These are phyloP conservation scores for Nannochloris sp. DNA, from an alignment of 139 green algal species.

Conservation along the genomic window DNA sequence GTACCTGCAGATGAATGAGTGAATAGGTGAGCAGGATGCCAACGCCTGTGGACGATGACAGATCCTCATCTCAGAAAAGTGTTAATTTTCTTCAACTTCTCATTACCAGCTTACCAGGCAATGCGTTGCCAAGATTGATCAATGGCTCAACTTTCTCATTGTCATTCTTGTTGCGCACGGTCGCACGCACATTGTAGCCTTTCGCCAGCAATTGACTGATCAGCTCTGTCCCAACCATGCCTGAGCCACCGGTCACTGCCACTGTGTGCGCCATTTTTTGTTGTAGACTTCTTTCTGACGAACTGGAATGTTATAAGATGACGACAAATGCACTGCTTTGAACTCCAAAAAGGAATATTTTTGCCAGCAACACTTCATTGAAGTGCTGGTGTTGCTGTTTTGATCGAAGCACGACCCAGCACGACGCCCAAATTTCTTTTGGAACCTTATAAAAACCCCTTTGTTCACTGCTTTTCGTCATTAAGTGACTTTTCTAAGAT, in stretches of 20 bases:
- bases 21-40: neutral
- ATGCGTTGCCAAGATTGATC: conserved; percentile 11
- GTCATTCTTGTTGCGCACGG: conserved; percentile 20
- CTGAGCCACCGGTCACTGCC: conserved; percentile 37
- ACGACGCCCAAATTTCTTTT: no score
- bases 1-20: conserved; percentile 2
- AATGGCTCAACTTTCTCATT: conserved; percentile 17
- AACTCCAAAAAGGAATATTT: no score
- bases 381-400: no score
- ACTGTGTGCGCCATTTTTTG: conserved; percentile 9
- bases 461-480: no score
- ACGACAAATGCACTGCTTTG: no score
- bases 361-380: no score
- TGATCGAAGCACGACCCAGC: no score
- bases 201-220: conserved; percentile 42
- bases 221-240: conserved; percentile 40
- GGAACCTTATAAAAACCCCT: no score
- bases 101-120: no score
- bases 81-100: no score
- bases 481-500: no score
- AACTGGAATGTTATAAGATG: no score
- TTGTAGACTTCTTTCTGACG: neutral
- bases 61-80: neutral
- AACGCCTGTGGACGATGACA: neutral
- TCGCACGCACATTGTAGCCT: conserved; percentile 39